Percentiles rank a stretch among this genome's conserved stretches.
These are phyloP conservation scores for Colletotrichum australisinense DNA, from an alignment of 2,329 filamentous ascomycete genomes.

Conservation along the genomic window DNA sequence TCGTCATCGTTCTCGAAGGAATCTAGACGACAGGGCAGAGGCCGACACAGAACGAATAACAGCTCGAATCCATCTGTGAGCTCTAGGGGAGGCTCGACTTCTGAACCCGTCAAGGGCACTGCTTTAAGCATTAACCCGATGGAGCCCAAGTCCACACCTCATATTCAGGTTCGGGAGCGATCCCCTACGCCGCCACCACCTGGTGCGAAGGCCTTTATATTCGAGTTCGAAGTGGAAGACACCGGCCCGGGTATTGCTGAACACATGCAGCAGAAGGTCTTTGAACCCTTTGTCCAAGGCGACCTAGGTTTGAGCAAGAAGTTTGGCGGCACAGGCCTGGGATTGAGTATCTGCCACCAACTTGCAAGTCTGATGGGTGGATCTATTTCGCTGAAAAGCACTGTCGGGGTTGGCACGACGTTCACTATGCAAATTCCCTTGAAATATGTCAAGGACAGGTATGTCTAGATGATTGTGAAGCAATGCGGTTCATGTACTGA, in stretches of 20 bases:
- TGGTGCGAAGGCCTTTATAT: constrained; percentile 74
- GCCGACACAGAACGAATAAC: constrained; percentile 59
- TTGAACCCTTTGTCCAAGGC: constrained; percentile 96
- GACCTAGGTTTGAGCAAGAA: constrained; percentile 90
- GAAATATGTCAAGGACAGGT: constrained; percentile 77
- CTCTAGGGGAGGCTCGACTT: constrained; percentile 52
- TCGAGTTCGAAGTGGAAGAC: constrained; percentile 91
- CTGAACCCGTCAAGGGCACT: constrained; percentile 53
- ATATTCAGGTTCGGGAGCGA: constrained; percentile 63
- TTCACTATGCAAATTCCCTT: constrained; percentile 89
- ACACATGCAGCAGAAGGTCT: constrained; percentile 83
- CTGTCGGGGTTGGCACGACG: constrained; percentile 78
- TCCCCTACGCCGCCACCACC: constrained; percentile 70
- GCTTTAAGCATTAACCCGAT: constrained; percentile 73
- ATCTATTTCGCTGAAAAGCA: constrained; percentile 77
- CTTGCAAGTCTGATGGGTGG: constrained; percentile 87
- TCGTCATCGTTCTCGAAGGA: constrained; percentile 64
- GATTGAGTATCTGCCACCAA: constrained; percentile 90
- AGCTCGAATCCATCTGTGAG: constrained; percentile 62
- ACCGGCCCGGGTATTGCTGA: constrained; percentile 88
- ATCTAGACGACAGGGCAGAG: constrained; percentile 54
- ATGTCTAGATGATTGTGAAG: constrained; percentile 45
- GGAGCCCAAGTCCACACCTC: constrained; percentile 63
- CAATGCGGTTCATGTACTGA: background rate
- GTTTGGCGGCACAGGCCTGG: constrained; percentile 88